A percentile compares a stretch with the other conserved stretches of the same genome.
These are phyloP conservation scores for Ophiosphaerella herpotricha DNA, from an alignment of 2,329 filamentous ascomycete species.

Conservation along the genomic window DNA sequence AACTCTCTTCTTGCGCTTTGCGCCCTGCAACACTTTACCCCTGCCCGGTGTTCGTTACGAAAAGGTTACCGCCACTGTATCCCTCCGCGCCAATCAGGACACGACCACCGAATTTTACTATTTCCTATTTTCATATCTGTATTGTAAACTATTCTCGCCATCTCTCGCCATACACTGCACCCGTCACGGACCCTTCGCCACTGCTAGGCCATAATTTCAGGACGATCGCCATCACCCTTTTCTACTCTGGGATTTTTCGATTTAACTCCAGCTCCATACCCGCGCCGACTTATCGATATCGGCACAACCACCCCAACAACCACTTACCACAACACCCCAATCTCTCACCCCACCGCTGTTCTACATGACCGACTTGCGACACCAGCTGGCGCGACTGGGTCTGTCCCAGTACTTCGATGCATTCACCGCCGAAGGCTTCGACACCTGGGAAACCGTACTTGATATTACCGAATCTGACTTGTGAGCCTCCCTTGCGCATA, in stretches of 20 bases:
- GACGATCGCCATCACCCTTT: slow-evolving; percentile 63
- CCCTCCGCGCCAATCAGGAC: slow-evolving; percentile 33
- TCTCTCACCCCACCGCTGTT: slow-evolving; percentile 10
- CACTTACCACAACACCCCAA: not conserved
- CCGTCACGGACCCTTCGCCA: slow-evolving; percentile 15
- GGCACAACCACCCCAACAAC: not conserved
- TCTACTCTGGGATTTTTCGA: slow-evolving; percentile 54
- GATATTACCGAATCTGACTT: slow-evolving; percentile 85
- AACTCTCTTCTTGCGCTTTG: slow-evolving; percentile 44
- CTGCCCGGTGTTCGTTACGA: slow-evolving; percentile 36
- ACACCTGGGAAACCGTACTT: slow-evolving; percentile 80
- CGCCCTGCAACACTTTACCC: slow-evolving; percentile 48
- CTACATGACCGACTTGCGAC: slow-evolving; percentile 68
- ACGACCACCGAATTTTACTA: slow-evolving; percentile 17
- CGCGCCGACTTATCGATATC: slow-evolving; percentile 7
- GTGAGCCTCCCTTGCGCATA: slow-evolving; percentile 53
- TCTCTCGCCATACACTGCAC: slow-evolving; percentile 11
- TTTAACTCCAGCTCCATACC: slow-evolving; percentile 8
- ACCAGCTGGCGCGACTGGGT: slow-evolving; percentile 74
- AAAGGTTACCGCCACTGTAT: slow-evolving; percentile 26
- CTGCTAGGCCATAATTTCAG: slow-evolving; percentile 29
- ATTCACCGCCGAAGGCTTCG: slow-evolving; percentile 80
- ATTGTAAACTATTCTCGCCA: slow-evolving; percentile 28
- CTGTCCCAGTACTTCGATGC: slow-evolving; percentile 75
- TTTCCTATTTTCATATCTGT: slow-evolving; percentile 35